Evolutionary conservation across 106 monocot genomes (phyloP).

Genomic region (Dioscorea dumetorum): DNA sequence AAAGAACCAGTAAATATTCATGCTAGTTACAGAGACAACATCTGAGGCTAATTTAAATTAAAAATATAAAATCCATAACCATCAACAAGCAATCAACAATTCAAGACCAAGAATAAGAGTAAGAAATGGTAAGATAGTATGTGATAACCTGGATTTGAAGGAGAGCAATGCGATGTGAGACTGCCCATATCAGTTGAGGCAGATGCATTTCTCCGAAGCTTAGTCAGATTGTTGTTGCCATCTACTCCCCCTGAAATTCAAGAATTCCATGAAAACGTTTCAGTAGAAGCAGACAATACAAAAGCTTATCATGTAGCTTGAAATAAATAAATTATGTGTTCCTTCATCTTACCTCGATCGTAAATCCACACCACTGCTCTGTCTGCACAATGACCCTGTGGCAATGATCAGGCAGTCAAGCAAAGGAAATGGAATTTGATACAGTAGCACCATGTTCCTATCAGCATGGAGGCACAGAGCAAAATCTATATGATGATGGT

Average conservation of each 20-base stretch:
- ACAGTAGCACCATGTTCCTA: too few relatives aligned
- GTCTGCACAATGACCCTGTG: constrained; percentile 51
- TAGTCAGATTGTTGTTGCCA: constrained; percentile 14
- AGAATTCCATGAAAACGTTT: neutral
- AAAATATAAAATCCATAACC: too few relatives aligned
- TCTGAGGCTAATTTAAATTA: too few relatives aligned
- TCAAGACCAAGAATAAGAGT: too few relatives aligned
- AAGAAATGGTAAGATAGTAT: neutral
- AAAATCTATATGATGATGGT: too few relatives aligned
- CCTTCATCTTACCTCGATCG: constrained; percentile 25
- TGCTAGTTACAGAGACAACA: too few relatives aligned
- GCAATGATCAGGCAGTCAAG: neutral
- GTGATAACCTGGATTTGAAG: constrained; percentile 43
- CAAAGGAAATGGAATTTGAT: too few relatives aligned
- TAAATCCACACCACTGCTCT: constrained; percentile 45
- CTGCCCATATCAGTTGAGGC: constrained; percentile 55
- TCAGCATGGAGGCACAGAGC: too few relatives aligned
- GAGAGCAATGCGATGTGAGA: constrained; percentile 27
- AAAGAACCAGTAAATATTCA: too few relatives aligned
- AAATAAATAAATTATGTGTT: neutral
- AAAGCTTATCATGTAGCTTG: neutral
- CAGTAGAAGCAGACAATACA: neutral
- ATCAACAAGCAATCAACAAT: too few relatives aligned
- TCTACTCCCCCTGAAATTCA: constrained; percentile 36
- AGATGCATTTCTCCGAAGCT: constrained; percentile 66